Conservation (phyloP, 2,329 filamentous ascomycete genomes). For the Dendryphion nanum region DNA sequence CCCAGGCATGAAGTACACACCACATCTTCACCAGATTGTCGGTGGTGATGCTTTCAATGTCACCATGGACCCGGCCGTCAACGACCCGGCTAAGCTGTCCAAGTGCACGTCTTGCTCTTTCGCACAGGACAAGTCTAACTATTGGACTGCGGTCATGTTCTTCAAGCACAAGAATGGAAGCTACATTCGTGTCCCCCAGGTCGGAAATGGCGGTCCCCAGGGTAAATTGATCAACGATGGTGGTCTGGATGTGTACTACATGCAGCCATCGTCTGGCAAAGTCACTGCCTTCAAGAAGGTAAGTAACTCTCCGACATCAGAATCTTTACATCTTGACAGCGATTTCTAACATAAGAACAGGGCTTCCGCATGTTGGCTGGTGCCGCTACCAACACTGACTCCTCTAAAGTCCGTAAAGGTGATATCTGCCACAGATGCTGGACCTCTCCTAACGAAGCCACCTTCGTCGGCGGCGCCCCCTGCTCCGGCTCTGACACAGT, state of each 20-base stretch:
- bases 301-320: too few relatives aligned
- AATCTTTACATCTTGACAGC: too few relatives aligned
- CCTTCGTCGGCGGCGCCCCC: slow-evolving; percentile 50
- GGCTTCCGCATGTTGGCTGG: slow-evolving; percentile 36
- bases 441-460: slow-evolving; percentile 47
- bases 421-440: slow-evolving; percentile 37
- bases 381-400: slow-evolving; percentile 29
- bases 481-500: slow-evolving; percentile 53
- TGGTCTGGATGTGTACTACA: slow-evolving; percentile 36
- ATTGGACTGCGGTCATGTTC: slow-evolving; percentile 39
- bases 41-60: slow-evolving; percentile 34
- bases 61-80: slow-evolving; percentile 28
- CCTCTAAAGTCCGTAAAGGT: slow-evolving; percentile 23
- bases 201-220: slow-evolving; percentile 34
- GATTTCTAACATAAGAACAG: slow-evolving; percentile 7
- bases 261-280: slow-evolving; percentile 30
- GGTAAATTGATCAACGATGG: slow-evolving; percentile 35
- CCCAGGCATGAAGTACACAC: slow-evolving; percentile 34
- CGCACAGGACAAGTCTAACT: slow-evolving; percentile 32
- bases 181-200: slow-evolving; percentile 30
- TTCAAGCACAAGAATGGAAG: slow-evolving; percentile 34
- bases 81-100: slow-evolving; percentile 21
- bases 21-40: slow-evolving; percentile 36
- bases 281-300: slow-evolving; percentile 34
- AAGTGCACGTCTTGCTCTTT: slow-evolving; percentile 35